phyloP scores from a whole-genome alignment of 768 basidiomycete species.

The Boletus sp. region DNA sequence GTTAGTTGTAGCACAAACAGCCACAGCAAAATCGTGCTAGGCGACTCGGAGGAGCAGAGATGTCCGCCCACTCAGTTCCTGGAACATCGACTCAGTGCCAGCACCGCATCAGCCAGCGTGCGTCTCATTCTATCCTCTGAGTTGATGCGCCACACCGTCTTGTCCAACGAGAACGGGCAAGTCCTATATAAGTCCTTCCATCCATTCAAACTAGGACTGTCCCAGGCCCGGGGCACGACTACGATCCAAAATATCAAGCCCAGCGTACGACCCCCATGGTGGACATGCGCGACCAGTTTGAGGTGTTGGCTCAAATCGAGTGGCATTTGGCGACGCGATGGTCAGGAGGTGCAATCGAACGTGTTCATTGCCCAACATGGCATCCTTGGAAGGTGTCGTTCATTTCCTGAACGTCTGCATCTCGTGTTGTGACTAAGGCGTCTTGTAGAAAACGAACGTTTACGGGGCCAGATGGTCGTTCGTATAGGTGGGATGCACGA shows the following conservation, averaged over 20 bases:
- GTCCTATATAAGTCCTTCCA: neutral
- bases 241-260: constrained; percentile 25
- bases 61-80: too few species aligned
- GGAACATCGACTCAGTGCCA: too few species aligned
- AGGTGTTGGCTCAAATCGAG: neutral
- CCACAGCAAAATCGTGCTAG: too few species aligned
- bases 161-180: neutral
- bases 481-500: constrained; percentile 26
- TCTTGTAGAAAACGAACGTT: constrained; percentile 16
- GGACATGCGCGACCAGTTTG: constrained; percentile 31
- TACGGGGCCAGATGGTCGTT: constrained; percentile 21
- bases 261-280: constrained; percentile 13
- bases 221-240: constrained; percentile 12
- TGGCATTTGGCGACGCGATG: neutral
- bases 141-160: neutral
- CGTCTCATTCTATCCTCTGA: too few species aligned
- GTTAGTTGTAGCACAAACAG: too few species aligned
- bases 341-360: neutral
- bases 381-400: neutral
- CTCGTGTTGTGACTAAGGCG: neutral
- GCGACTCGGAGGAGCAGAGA: too few species aligned
- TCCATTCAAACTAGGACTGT: neutral
- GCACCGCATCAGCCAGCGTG: too few species aligned
- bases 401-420: neutral
- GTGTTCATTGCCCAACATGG: neutral